A percentile compares a stretch with the other conserved stretches of the same genome.
phyloP scores from a whole-genome alignment of 2,329 filamentous ascomycete genomes.

The Dothistroma septosporum region DNA sequence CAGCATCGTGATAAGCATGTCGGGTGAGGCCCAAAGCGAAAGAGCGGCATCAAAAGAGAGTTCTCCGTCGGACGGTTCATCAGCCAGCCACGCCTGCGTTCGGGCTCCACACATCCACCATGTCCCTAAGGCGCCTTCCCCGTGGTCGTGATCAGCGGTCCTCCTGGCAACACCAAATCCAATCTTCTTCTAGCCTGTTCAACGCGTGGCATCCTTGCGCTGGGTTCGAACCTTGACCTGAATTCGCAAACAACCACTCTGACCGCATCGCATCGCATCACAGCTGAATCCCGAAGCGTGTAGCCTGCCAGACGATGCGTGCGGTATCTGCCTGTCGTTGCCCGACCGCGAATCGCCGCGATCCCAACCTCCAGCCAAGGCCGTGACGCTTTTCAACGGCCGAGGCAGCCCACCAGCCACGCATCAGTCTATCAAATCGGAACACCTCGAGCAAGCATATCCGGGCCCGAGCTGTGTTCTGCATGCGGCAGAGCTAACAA shows the following conservation, averaged over 20 bases:
- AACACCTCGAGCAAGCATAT: background rate
- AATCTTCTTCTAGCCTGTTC: background rate
- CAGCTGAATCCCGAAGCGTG: background rate
- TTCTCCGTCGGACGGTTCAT: background rate
- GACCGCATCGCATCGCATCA: background rate
- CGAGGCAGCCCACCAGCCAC: background rate
- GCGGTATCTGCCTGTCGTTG: background rate
- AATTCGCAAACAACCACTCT: background rate
- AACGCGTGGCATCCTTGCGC: background rate
- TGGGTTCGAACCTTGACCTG: background rate
- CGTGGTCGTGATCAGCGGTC: background rate
- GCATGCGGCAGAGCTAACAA: background rate
- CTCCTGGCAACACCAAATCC: background rate
- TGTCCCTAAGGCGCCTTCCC: background rate
- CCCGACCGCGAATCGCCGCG: background rate
- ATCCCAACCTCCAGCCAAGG: background rate
- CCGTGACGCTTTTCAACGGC: background rate
- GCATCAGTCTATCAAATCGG: background rate
- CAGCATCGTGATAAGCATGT: background rate
- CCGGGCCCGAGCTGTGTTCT: background rate
- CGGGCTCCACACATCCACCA: background rate
- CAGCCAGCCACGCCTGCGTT: background rate
- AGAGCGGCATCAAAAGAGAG: background rate
- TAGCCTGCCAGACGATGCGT: background rate
- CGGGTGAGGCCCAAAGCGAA: background rate